phyloP scores from a whole-genome alignment of 2,329 filamentous ascomycete genomes.

The Ophiostoma ulmi region DNA sequence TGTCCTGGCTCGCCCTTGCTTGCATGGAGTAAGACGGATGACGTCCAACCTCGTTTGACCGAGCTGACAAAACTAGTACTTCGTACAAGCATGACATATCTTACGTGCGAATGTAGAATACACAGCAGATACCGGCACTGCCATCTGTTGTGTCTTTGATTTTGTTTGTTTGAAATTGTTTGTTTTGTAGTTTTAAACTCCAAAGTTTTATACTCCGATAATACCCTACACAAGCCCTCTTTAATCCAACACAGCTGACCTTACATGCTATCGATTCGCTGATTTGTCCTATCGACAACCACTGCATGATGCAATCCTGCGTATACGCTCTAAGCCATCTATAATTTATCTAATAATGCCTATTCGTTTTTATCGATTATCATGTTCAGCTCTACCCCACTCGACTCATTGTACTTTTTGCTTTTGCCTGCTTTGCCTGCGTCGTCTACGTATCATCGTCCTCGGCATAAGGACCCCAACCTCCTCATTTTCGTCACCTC shows the following conservation, averaged over 20 bases:
- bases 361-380: neutral
- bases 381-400: constrained; percentile 4
- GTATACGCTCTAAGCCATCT: neutral
- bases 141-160: neutral
- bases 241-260: neutral
- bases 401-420: neutral
- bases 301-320: constrained; percentile 1
- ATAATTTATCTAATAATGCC: neutral
- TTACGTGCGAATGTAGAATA: neutral
- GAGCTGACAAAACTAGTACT: neutral
- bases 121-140: neutral
- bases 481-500: constrained; percentile 1
- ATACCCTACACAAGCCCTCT: neutral
- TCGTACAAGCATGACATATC: too few relatives aligned
- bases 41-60: neutral
- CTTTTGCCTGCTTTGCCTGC: neutral
- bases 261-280: neutral
- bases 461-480: neutral
- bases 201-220: neutral
- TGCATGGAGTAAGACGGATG: too few relatives aligned
- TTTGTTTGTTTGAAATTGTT: neutral
- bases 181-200: neutral
- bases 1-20: neutral
- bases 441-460: neutral
- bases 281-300: neutral